phyloP scores from a whole-genome alignment of 331 rosid genomes.

The Pyracantha coccinea region DNA sequence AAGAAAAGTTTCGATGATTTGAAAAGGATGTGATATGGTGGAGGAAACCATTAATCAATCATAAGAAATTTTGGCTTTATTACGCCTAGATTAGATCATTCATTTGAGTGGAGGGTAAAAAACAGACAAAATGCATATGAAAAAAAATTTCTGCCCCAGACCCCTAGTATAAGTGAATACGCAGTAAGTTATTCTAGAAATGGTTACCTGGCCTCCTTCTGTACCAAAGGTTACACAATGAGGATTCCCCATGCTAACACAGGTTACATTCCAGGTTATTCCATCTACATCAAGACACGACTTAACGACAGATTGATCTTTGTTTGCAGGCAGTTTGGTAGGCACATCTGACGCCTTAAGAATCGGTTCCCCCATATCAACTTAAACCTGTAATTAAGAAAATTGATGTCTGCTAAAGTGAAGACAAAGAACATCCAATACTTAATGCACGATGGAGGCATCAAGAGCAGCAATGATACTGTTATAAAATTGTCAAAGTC shows the following conservation, averaged over 20 bases:
- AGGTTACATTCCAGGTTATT: slow-evolving; percentile 74
- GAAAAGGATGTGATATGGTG: not conserved
- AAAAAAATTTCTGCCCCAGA: not conserved
- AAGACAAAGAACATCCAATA: slow-evolving; percentile 1
- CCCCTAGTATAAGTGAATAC: not conserved
- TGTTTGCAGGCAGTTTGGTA: slow-evolving; percentile 54
- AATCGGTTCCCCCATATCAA: slow-evolving; percentile 94
- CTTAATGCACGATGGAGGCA: not conserved
- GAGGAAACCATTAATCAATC: not conserved
- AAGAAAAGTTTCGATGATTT: not conserved
- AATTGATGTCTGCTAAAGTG: slow-evolving; percentile 9
- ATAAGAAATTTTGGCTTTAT: not conserved
- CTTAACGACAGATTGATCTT: slow-evolving; percentile 53
- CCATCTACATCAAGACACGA: slow-evolving; percentile 66
- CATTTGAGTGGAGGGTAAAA: not conserved
- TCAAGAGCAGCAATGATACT: not conserved
- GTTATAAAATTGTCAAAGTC: not conserved
- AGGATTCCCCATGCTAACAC: slow-evolving; percentile 99
- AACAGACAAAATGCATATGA: not conserved
- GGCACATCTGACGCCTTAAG: slow-evolving; percentile 82
- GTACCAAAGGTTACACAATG: slow-evolving; percentile 73
- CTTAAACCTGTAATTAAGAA: slow-evolving; percentile 58
- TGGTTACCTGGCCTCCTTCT: slow-evolving; percentile 48
- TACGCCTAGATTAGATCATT: not conserved
- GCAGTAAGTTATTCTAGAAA: slow-evolving; percentile 2